Percentiles rank a stretch among this genome's conserved stretches.
phyloP scores from a whole-genome alignment of 768 basidiomycete species.

The Flagelloscypha sp. region DNA sequence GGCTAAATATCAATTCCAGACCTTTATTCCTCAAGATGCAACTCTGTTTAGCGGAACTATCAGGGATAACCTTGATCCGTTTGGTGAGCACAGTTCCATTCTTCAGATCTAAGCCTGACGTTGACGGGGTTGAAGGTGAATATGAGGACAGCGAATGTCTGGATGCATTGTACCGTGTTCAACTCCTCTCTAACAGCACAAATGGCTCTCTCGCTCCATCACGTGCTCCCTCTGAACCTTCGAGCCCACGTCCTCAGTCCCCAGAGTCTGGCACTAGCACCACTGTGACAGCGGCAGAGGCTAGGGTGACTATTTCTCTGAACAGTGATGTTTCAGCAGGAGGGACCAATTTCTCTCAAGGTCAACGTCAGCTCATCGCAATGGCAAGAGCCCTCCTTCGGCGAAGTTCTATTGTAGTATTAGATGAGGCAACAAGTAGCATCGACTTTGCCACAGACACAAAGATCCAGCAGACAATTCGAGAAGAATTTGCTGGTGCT shows the following conservation, averaged over 20 bases:
- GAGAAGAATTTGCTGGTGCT: conserved; percentile 74
- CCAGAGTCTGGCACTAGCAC: conserved; percentile 31
- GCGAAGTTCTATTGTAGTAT: conserved; percentile 41
- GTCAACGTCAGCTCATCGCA: conserved; percentile 59
- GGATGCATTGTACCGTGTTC: conserved; percentile 76
- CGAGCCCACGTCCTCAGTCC: conserved; percentile 35
- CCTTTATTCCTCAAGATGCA: too few relatives aligned
- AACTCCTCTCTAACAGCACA: conserved; percentile 52
- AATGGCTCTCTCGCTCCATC: conserved; percentile 29
- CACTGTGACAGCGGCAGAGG: conserved; percentile 42
- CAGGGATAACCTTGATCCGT: conserved; percentile 62
- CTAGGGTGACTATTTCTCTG: conserved; percentile 44
- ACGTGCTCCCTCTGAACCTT: conserved; percentile 31
- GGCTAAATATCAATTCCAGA: too few relatives aligned
- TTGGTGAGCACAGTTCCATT: conserved; percentile 47
- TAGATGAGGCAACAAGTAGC: conserved; percentile 50
- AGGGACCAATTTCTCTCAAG: conserved; percentile 63
- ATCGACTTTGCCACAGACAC: conserved; percentile 75
- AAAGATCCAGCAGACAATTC: conserved; percentile 83
- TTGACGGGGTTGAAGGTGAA: conserved; percentile 20
- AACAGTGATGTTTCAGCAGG: conserved; percentile 53
- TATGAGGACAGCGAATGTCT: conserved; percentile 73
- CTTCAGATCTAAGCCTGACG: conserved; percentile 30
- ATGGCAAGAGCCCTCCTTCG: conserved; percentile 51
- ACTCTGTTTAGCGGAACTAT: conserved; percentile 57